Percentiles rank a stretch among this genome's conserved stretches.
These are phyloP conservation scores for Nakazawaea pomicola DNA, from an alignment of 805 yeast genomes.

Conservation along the genomic window DNA sequence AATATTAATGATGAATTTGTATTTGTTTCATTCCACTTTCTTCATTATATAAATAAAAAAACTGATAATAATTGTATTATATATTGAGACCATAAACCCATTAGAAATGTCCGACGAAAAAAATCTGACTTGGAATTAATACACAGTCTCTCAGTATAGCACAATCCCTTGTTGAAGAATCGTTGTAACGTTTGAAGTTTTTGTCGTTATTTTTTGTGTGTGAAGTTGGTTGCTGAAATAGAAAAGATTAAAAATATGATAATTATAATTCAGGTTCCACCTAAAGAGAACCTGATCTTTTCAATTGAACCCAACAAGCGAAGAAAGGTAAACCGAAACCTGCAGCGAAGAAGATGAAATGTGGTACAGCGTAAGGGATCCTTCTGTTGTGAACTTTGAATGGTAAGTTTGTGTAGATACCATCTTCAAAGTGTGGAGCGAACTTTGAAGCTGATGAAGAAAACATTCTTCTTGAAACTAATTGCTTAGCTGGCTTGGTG, in stretches of 20 bases:
- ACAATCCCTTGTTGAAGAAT: too few species aligned
- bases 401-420: slow-evolving; percentile 89
- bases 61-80: not conserved
- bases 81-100: too few species aligned
- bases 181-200: too few species aligned
- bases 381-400: slow-evolving; percentile 92
- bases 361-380: slow-evolving; percentile 80
- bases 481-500: slow-evolving; percentile 16
- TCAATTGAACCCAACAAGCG: slow-evolving; percentile 74
- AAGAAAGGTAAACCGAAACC: slow-evolving; percentile 78
- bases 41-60: too few species aligned
- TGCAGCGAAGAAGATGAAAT: slow-evolving; percentile 66
- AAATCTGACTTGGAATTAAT: too few species aligned
- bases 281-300: slow-evolving; percentile 70
- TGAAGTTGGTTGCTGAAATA: too few species aligned
- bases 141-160: too few species aligned
- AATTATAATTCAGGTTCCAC: too few species aligned
- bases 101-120: too few species aligned
- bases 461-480: slow-evolving; percentile 38
- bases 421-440: slow-evolving; percentile 59
- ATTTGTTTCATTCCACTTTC: too few species aligned
- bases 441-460: slow-evolving; percentile 45
- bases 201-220: too few species aligned
- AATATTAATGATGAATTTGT: not conserved
- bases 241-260: too few species aligned